phyloP scores from a whole-genome alignment of 1,284 basidiomycete species.

The Malassezia brasiliensis region DNA sequence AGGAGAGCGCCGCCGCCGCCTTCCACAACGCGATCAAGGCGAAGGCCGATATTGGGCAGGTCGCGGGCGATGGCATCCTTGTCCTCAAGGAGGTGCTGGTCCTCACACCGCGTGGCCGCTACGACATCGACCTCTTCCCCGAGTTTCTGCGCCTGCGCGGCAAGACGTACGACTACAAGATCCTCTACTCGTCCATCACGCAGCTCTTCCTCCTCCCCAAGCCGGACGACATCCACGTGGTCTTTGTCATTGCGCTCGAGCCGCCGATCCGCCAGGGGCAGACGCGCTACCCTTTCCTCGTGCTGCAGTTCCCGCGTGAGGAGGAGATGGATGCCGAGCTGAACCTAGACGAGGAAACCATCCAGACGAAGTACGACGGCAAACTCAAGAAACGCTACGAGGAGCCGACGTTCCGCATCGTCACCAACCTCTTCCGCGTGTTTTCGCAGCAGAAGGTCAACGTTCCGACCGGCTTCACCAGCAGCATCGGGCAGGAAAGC shows the following conservation, averaged over 20 bases:
- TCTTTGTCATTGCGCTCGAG: conserved; percentile 60
- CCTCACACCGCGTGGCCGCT: conserved; percentile 83
- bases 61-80: conserved; percentile 81
- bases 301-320: conserved; percentile 92
- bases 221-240: conserved; percentile 82
- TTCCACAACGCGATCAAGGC: conserved; percentile 96
- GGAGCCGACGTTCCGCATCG: conserved; percentile 86
- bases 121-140: conserved; percentile 95
- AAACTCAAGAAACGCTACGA: conserved; percentile 83
- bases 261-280: conserved; percentile 95
- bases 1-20: conserved; percentile 76
- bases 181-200: conserved; percentile 80
- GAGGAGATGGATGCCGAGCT: conserved; percentile 94
- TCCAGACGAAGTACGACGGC: conserved; percentile 57
- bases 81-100: conserved; percentile 96
- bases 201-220: conserved; percentile 88
- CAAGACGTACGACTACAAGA: conserved; percentile 99
- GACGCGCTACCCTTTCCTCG: conserved; percentile 91
- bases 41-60: conserved; percentile 86
- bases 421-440: conserved; percentile 86
- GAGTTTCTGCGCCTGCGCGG: conserved; percentile 87
- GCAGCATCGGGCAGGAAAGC: conserved; percentile 52
- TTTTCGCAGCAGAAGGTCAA: conserved; percentile 84
- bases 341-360: conserved; percentile 65
- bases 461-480: conserved; percentile 50